Conservation (phyloP, 768 basidiomycete genomes). For the Lactarius hatsudake region DNA sequence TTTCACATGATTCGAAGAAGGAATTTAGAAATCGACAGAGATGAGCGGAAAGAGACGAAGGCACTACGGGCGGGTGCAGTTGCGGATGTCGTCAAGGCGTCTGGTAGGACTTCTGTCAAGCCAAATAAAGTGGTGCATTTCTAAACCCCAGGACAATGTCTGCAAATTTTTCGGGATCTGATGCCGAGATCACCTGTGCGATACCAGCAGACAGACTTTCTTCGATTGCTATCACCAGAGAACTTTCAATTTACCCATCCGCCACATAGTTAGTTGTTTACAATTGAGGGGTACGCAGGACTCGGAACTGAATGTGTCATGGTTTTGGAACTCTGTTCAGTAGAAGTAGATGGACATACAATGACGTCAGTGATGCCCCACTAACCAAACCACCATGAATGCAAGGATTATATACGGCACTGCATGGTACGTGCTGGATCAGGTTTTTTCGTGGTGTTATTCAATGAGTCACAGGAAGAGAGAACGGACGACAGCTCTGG, state of each 20-base stretch:
- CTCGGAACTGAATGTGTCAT: too few relatives aligned
- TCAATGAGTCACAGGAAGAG: constrained; percentile 59
- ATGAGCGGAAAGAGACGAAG: constrained; percentile 51
- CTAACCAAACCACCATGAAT: constrained; percentile 28
- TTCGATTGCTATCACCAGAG: too few relatives aligned
- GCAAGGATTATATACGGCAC: constrained; percentile 59
- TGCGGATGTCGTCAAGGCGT: constrained; percentile 38
- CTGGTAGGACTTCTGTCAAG: constrained; percentile 19
- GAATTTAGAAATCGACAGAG: constrained; percentile 55
- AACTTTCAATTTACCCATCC: too few relatives aligned
- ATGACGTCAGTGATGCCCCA: too few relatives aligned
- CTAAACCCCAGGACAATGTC: constrained; percentile 29
- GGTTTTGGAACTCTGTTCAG: too few relatives aligned
- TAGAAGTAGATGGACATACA: too few relatives aligned
- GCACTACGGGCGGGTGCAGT: constrained; percentile 45
- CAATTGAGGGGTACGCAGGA: too few relatives aligned
- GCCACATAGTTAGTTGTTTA: too few relatives aligned
- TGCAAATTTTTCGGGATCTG: not conserved
- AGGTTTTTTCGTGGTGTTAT: not conserved
- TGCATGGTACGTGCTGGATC: constrained; percentile 44
- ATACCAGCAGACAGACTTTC: not conserved
- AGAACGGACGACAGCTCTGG: constrained; percentile 63
- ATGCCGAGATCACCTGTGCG: not conserved
- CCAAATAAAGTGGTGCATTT: constrained; percentile 51
- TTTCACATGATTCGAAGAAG: constrained; percentile 79